Conservation (phyloP, 225 moss, liverwort and hornwort genomes). For the Pseudoscleropodium purum region DNA sequence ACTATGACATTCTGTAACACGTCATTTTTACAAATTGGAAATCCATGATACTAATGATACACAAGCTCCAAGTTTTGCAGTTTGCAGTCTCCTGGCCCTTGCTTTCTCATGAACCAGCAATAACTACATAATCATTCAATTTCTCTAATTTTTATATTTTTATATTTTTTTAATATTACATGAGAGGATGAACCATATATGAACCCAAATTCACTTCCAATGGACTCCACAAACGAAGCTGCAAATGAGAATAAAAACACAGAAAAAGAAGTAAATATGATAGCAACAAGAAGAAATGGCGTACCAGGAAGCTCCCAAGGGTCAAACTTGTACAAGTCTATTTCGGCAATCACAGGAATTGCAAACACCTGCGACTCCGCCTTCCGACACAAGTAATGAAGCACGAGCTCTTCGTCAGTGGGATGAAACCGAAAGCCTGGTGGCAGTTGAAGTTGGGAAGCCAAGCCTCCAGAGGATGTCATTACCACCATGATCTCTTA, state of each 20-base stretch:
- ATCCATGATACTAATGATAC: neutral
- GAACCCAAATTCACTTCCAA: neutral
- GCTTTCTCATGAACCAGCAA: neutral
- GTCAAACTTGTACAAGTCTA: conserved; percentile 94
- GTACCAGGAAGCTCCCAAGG: conserved; percentile 97
- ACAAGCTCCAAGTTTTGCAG: neutral
- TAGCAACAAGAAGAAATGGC: neutral
- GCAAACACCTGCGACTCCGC: conserved; percentile 66
- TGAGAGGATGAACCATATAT: neutral
- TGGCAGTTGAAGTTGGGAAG: conserved; percentile 63
- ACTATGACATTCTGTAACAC: neutral
- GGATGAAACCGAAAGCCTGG: conserved; percentile 96
- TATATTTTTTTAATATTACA: neutral
- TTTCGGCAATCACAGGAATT: conserved; percentile 77
- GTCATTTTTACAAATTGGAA: neutral
- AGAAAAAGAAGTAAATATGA: neutral
- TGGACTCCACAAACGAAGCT: neutral
- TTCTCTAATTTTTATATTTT: neutral
- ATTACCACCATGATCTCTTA: conserved; percentile 20
- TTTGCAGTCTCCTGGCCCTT: neutral
- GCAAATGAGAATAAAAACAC: neutral
- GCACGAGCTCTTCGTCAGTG: conserved; percentile 89
- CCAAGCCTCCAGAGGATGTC: conserved; percentile 37
- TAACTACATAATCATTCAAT: neutral
- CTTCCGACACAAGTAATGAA: conserved; percentile 78